These are phyloP conservation scores for Comarum palustre DNA, from an alignment of 306 rosid species.

Conservation along the genomic window DNA sequence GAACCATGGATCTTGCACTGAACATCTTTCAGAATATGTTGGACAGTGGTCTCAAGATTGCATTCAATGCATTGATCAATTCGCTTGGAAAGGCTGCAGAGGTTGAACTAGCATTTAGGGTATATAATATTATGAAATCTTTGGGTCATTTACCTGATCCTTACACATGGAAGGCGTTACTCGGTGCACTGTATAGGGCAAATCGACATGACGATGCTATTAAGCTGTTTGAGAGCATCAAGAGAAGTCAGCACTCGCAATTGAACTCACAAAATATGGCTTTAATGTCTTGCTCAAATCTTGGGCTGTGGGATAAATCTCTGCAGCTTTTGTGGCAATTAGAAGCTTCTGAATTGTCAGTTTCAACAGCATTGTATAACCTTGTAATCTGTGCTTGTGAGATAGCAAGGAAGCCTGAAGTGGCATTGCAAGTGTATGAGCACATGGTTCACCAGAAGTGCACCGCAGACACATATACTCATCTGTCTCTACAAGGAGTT, in stretches of 20 bases:
- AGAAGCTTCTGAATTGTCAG: slow-evolving; percentile 54
- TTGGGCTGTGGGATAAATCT: slow-evolving; percentile 70
- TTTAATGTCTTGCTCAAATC: slow-evolving; percentile 77
- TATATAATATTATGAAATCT: slow-evolving; percentile 42
- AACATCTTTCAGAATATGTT: slow-evolving; percentile 56
- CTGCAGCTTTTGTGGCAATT: slow-evolving; percentile 76
- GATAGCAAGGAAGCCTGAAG: slow-evolving; percentile 57
- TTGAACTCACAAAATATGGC: slow-evolving; percentile 60
- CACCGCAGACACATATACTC: slow-evolving; percentile 64
- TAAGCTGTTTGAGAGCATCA: slow-evolving; percentile 58
- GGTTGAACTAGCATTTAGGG: slow-evolving; percentile 59
- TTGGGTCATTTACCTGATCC: slow-evolving; percentile 61
- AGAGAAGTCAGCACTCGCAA: slow-evolving; percentile 28
- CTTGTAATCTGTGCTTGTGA: slow-evolving; percentile 76
- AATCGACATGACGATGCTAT: slow-evolving; percentile 52
- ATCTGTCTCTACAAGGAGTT: slow-evolving; percentile 61
- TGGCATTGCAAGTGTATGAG: slow-evolving; percentile 80
- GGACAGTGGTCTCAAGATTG: slow-evolving; percentile 41
- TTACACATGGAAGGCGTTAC: slow-evolving; percentile 73
- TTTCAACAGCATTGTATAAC: slow-evolving; percentile 61
- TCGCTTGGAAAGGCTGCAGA: slow-evolving; percentile 73
- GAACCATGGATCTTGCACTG: slow-evolving; percentile 60
- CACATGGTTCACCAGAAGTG: slow-evolving; percentile 73
- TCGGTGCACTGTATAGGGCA: slow-evolving; percentile 57
- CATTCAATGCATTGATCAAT: slow-evolving; percentile 72